These are phyloP conservation scores for Scalesia atractyloides DNA, from an alignment of 129 eudicot genomes.

Conservation along the genomic window DNA sequence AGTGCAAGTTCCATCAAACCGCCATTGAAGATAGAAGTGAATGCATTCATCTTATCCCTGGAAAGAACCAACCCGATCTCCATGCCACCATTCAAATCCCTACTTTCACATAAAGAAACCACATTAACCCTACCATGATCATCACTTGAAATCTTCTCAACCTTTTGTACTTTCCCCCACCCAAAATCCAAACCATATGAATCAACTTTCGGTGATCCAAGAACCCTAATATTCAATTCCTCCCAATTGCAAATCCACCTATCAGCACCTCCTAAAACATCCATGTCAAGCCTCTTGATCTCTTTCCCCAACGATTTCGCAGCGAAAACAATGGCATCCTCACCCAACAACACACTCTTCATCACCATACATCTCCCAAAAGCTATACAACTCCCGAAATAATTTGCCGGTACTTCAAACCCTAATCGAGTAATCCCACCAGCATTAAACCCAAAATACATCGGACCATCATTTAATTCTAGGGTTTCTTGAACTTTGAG, in stretches of 20 bases:
- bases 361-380: constrained; percentile 43
- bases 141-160: constrained; percentile 45
- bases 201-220: constrained; percentile 60
- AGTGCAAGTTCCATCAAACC: constrained; percentile 28
- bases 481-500: constrained; percentile 18
- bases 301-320: constrained; percentile 46
- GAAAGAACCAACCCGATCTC: constrained; percentile 49
- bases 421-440: constrained; percentile 49
- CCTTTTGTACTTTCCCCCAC: constrained; percentile 45
- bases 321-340: constrained; percentile 39
- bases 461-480: background rate
- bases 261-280: constrained; percentile 41
- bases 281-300: constrained; percentile 38
- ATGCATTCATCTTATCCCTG: constrained; percentile 31
- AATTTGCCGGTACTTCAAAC: constrained; percentile 31
- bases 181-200: constrained; percentile 52
- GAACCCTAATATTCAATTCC: constrained; percentile 35
- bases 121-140: constrained; percentile 18
- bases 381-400: constrained; percentile 49
- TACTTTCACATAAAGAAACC: constrained; percentile 40
- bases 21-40: constrained; percentile 32
- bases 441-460: constrained; percentile 48
- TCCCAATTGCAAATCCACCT: constrained; percentile 50
- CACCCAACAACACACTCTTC: constrained; percentile 30
- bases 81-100: constrained; percentile 46